Evolutionary conservation across 345 rosid genomes (phyloP).

Genomic region (thale cress (Arabidopsis thaliana)): TAIR10.1 NC_003070.9:517001-517500

Average conservation of each 20-base stretch:
- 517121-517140: too few species aligned
- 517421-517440: too few species aligned
- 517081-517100: background rate
- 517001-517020: too few species aligned
- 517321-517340: too few species aligned
- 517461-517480: too few species aligned
- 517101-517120: background rate
- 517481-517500: too few species aligned
- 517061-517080: background rate
- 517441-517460: too few species aligned
- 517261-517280: background rate
- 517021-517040: too few species aligned
- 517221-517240: background rate
- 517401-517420: background rate
- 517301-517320: background rate
- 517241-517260: background rate
- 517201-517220: too few species aligned
- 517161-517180: too few species aligned
- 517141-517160: too few species aligned
- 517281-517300: conserved; percentile 3
- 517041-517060: background rate
- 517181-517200: too few species aligned
- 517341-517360: background rate
- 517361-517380: background rate
- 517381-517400: background rate